phyloP scores from a whole-genome alignment of 1,139 yeast species.

The Yamadazyma spencermartinsiae region DNA sequence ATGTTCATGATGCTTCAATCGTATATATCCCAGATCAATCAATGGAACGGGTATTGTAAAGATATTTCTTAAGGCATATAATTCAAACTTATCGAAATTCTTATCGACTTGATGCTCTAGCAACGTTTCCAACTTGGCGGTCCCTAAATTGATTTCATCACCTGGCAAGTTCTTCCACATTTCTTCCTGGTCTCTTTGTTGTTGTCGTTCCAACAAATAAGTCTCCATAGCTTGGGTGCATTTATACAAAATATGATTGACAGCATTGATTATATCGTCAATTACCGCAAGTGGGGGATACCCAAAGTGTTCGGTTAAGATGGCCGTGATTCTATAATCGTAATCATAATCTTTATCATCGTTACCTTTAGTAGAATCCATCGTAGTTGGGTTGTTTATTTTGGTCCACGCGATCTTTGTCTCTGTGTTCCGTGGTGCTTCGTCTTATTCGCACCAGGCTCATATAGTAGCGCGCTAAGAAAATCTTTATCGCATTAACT shows the following conservation, averaged over 20 bases:
- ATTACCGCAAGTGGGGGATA: slow-evolving; percentile 84
- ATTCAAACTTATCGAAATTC: slow-evolving; percentile 84
- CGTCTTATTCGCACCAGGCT: background rate
- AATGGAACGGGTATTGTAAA: slow-evolving; percentile 71
- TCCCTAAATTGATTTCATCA: slow-evolving; percentile 69
- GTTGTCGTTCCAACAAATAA: slow-evolving; percentile 46
- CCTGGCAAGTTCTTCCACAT: slow-evolving; percentile 19
- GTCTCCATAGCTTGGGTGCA: slow-evolving; percentile 80
- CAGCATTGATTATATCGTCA: slow-evolving; percentile 88
- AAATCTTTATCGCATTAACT: no score
- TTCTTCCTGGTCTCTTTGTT: slow-evolving; percentile 17
- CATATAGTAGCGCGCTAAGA: background rate
- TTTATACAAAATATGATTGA: slow-evolving; percentile 79
- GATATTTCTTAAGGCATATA: slow-evolving; percentile 77
- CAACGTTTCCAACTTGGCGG: slow-evolving; percentile 77
- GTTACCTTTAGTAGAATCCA: background rate
- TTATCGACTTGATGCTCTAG: slow-evolving; percentile 78
- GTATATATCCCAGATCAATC: slow-evolving; percentile 63
- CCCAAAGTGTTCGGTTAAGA: slow-evolving; percentile 81
- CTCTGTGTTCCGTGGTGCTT: no score
- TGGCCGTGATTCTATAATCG: slow-evolving; percentile 10
- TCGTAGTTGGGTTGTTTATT: background rate
- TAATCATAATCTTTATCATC: slow-evolving; percentile 5
- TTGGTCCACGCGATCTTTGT: no score
- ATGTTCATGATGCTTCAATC: slow-evolving; percentile 68